phyloP scores from a whole-genome alignment of 345 rosid genomes.

The Passiflora organensis region DNA sequence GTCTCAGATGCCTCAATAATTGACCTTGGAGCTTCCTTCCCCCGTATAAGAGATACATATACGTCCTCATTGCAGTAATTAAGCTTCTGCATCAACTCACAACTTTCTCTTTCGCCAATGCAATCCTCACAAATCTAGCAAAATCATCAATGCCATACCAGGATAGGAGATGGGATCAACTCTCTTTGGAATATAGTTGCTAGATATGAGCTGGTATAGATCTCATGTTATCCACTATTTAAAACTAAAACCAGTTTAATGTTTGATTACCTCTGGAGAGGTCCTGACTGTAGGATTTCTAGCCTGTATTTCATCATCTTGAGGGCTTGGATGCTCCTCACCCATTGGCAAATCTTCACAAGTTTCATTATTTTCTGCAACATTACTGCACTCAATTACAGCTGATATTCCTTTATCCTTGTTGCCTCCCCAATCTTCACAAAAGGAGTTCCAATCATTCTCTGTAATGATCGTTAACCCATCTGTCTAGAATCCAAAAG shows the following conservation, averaged over 20 bases:
- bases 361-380: constrained; percentile 21
- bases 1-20: constrained; percentile 74
- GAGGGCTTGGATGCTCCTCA: constrained; percentile 43
- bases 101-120: constrained; percentile 93
- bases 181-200: not conserved
- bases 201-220: not conserved
- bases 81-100: constrained; percentile 81
- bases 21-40: constrained; percentile 92
- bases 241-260: constrained; percentile 1
- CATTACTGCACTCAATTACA: constrained; percentile 44
- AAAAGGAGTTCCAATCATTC: constrained; percentile 85
- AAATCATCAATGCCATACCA: constrained; percentile 11
- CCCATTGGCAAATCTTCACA: constrained; percentile 26
- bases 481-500: constrained; percentile 66
- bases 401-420: constrained; percentile 70
- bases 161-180: not conserved
- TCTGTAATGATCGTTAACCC: constrained; percentile 73
- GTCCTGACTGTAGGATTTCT: constrained; percentile 51
- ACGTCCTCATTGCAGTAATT: constrained; percentile 73
- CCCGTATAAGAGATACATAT: constrained; percentile 64
- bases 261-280: constrained; percentile 62
- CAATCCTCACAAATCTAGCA: constrained; percentile 77
- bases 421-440: constrained; percentile 90
- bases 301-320: constrained; percentile 51
- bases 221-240: not conserved